Percentiles rank a stretch among this genome's conserved stretches.
Conservation (phyloP, 208 protist species). For the Leishmania gerbilli region DNA sequence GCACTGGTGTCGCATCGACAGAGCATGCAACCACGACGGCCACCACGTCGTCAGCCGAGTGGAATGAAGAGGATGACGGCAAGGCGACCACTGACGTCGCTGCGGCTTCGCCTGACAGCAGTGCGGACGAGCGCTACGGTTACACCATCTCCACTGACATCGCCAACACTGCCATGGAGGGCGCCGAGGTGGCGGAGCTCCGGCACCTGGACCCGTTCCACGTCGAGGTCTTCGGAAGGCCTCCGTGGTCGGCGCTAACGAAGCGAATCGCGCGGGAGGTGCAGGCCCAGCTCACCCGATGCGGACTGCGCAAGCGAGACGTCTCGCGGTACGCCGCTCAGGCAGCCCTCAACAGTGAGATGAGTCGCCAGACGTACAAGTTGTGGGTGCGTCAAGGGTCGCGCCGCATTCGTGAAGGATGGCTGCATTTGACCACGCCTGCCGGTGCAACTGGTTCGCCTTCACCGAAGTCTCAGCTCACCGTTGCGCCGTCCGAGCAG, state of each 20-base stretch:
- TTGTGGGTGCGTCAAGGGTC: conserved; percentile 27
- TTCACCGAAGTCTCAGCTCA: neutral
- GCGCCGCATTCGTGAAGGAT: conserved; percentile 24
- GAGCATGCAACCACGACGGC: neutral
- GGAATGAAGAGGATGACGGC: conserved; percentile 37
- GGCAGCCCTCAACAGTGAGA: conserved; percentile 23
- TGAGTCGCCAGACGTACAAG: conserved; percentile 21
- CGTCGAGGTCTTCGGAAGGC: conserved; percentile 52
- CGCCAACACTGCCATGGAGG: conserved; percentile 63
- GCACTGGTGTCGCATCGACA: too few relatives aligned
- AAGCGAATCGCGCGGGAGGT: conserved; percentile 36
- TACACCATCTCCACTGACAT: conserved; percentile 52
- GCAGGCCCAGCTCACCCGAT: conserved; percentile 47
- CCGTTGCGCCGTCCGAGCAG: conserved; percentile 13
- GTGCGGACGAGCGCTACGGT: conserved; percentile 20
- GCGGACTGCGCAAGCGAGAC: conserved; percentile 26
- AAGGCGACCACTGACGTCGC: conserved; percentile 17
- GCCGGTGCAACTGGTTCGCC: neutral
- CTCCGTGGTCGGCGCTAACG: conserved; percentile 23
- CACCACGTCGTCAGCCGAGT: neutral
- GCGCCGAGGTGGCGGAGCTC: conserved; percentile 56
- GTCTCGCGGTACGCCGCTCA: conserved; percentile 21
- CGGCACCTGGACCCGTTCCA: conserved; percentile 63
- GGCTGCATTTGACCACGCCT: neutral
- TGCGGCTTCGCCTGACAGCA: conserved; percentile 2